Percentiles rank a stretch among this genome's conserved stretches.
Conservation (phyloP, 169 alveolate species). For the Plasmodium gaboni region DNA sequence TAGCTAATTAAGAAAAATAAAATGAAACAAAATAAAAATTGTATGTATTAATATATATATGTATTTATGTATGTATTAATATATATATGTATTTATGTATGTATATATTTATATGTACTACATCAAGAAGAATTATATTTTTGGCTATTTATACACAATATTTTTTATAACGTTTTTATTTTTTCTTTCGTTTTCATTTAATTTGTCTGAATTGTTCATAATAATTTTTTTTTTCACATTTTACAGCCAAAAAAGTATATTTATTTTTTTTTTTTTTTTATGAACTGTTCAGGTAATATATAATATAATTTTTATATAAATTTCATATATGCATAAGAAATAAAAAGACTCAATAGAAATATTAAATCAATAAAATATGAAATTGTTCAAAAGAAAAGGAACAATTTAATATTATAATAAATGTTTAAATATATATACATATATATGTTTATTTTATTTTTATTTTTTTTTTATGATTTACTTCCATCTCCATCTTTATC, state of each 20-base stretch:
- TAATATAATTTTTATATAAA: no score
- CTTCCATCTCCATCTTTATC: constrained; percentile 99
- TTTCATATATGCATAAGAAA: no score
- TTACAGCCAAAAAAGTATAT: no score
- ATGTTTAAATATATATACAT: no score
- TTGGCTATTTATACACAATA: constrained; percentile 94
- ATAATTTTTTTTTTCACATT: no score
- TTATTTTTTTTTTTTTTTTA: no score
- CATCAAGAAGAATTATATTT: constrained; percentile 99
- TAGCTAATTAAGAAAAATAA: constrained; percentile 84
- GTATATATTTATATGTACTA: constrained; percentile 95
- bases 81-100: neutral
- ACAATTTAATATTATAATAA: neutral
- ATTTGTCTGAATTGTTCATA: no score
- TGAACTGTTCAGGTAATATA: no score
- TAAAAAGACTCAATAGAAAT: neutral
- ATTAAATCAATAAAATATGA: neutral
- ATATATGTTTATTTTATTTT: neutral
- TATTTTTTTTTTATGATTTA: constrained; percentile 28
- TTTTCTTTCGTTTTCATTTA: no score
- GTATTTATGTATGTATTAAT: neutral
- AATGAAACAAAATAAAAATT: constrained; percentile 3
- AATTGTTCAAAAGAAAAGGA: neutral
- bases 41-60: neutral
- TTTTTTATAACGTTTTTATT: no score